Evolutionary conservation across 257 asterid species (phyloP), one percentile per base, ranked within the genome.

Genomic region (Apocynum venetum): DNA sequence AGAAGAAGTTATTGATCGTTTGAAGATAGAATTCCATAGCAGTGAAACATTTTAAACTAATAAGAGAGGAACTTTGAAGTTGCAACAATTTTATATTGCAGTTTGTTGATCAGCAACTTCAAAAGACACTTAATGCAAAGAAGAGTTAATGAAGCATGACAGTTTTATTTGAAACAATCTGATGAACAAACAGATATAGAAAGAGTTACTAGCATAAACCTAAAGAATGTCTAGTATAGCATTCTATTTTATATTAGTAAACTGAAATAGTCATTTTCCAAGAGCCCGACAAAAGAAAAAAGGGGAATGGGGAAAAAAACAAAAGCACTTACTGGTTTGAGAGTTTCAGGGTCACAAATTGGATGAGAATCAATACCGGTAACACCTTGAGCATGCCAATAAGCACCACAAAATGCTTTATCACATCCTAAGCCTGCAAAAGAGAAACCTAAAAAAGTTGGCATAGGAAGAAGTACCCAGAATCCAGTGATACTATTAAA

Each of bases 321-420:
- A 35, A 65, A 46, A 20, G 20, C 72, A 53, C 82, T 87, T 81
- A 95, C 99, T n/a, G 96, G 96, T 85, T 86, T 90, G 53, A 95
- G 85, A 49, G 93, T 87, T 79, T 90, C 99, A 66, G 73, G 85
- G 68, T 85, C 86, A 87, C 99, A 95, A 25, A 87, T 47, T 67
- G 90, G 91, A 80, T 91, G 86, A 72, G 80, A 81, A 79, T 80
- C 88, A 82, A 74, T 81, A 56, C 80, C 72, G 49, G 75, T 67
- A 73, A 91, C 87, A 74, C 96, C 96, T 85, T 88, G 78, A 80
- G 96, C 81, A 86, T 80, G 89, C 99, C 99, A 95, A 82, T 95
- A 95, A 49, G 97, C 97, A 82, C 97, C 98, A 86, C 99, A 93
- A 88, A 93, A 91, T 83, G 99, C 96, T 79, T 89, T 90, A 86